Conservation (phyloP, 495 filamentous ascomycete genomes). For the Podospora australis region DNA sequence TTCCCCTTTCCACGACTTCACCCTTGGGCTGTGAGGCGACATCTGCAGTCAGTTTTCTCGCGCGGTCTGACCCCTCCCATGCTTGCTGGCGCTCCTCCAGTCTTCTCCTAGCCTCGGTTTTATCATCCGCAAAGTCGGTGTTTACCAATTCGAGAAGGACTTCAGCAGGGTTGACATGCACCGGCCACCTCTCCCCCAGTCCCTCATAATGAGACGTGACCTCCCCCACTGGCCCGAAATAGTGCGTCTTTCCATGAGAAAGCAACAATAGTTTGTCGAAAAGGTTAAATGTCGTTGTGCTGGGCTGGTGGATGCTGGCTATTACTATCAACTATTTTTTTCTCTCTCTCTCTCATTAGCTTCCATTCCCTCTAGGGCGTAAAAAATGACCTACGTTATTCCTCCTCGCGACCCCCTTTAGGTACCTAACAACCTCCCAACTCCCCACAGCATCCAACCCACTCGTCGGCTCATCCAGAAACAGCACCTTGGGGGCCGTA, state of each 20-base stretch:
- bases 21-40: constrained; percentile 8
- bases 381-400: constrained; percentile 52
- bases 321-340: constrained; percentile 58
- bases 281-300: constrained; percentile 64
- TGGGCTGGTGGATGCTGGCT: constrained; percentile 77
- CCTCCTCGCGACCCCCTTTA: constrained; percentile 59
- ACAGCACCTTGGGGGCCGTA: constrained; percentile 69
- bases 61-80: constrained; percentile 31
- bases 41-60: constrained; percentile 8
- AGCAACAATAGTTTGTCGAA: constrained; percentile 75
- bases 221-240: constrained; percentile 53
- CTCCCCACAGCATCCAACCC: constrained; percentile 76
- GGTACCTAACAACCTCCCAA: constrained; percentile 72
- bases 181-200: constrained; percentile 53
- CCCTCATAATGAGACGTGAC: constrained; percentile 52
- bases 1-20: constrained; percentile 1
- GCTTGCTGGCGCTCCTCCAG: constrained; percentile 37
- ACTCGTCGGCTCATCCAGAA: constrained; percentile 77
- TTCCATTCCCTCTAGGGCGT: background rate
- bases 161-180: constrained; percentile 70
- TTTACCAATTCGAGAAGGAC: constrained; percentile 69
- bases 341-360: constrained; percentile 38
- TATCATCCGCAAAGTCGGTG: constrained; percentile 55
- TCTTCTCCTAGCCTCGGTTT: constrained; percentile 31
- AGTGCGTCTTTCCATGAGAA: constrained; percentile 60